Base-by-base conservation (phyloP, 164 flowering plant species). In the Cinnamomum chago region DNA sequence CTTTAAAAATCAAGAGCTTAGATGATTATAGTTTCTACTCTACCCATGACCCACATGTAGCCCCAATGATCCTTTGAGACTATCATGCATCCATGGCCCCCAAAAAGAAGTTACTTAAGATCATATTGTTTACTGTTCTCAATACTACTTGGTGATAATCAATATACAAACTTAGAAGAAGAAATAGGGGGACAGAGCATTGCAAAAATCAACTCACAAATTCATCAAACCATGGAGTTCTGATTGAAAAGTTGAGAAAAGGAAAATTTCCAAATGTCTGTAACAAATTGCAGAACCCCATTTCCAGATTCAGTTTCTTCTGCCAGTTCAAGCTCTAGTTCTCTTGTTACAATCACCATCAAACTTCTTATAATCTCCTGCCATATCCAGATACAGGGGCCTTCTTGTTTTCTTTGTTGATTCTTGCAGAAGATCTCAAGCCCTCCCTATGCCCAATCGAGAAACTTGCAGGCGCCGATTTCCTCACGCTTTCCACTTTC, bases 391-490 rank as follows among this genome's bases (percentile, higher is more conserved):
- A 51, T 68, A 81, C 20, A 65, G 84, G 82, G 17, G 91, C 88
- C 71, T 89, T 88, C 87, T 82, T 88, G 76, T 84, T 89, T 72
- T 86, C 97, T 70, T 92, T 90, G 66, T 68, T 80, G 76, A 94
- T 90, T 72, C 97, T 79, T 65, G 88, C 73, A 74, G 82, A 78
- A 50, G 91, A 92, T 77, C 95, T 89, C 24, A 88, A 79, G 58
- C 68, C 81, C 77, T 80, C 82, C 17, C 72, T 58, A 70, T 72
- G 76, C 12, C 69, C 65, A 55, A 82, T 55, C 27, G 89, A 73
- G 71, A 81, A 80, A 72, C 81, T 77, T 0, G 84, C 83, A n/a
- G 86, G 81, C 28, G 84, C 84, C 0, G 92, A 85, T 73, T 87
- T 89, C 81, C 89, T 86, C 73, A 84, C 50, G 67, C 83, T 86